These are phyloP conservation scores for Astragalus glycyphyllos DNA, from an alignment of 306 rosid genomes.

Conservation along the genomic window DNA sequence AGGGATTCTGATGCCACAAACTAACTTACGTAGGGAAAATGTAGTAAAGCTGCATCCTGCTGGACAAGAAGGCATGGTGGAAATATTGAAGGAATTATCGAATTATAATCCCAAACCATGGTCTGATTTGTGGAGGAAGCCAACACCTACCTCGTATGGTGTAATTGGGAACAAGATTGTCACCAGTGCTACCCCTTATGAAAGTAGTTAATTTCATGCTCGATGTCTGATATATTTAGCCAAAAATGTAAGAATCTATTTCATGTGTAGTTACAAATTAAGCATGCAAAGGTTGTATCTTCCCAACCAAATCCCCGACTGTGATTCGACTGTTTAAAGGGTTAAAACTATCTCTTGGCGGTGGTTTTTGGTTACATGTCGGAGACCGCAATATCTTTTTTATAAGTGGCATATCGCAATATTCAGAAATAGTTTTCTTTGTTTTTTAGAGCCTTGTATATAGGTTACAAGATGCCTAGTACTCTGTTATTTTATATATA, in stretches of 20 bases:
- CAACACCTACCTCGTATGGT: slow-evolving; percentile 63
- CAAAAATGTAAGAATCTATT: slow-evolving; percentile 66
- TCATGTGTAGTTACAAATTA: too few species aligned
- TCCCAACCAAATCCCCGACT: too few species aligned
- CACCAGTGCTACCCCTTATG: slow-evolving; percentile 55
- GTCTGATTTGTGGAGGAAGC: slow-evolving; percentile 55
- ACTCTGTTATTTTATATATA: too few species aligned
- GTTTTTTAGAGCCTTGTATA: too few species aligned
- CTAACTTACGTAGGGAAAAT: slow-evolving; percentile 46
- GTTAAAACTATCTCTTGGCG: too few species aligned
- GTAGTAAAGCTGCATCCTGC: slow-evolving; percentile 44
- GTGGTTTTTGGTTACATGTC: too few species aligned
- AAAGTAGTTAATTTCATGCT: slow-evolving; percentile 83
- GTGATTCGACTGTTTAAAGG: too few species aligned
- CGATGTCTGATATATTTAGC: slow-evolving; percentile 70
- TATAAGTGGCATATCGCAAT: too few species aligned
- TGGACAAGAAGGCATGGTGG: slow-evolving; percentile 53
- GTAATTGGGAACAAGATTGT: slow-evolving; percentile 59
- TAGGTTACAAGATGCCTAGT: too few species aligned
- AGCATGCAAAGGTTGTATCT: too few species aligned
- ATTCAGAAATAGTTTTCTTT: too few species aligned
- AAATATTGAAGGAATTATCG: slow-evolving; percentile 50
- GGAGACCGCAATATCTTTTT: too few species aligned
- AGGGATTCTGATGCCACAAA: slow-evolving; percentile 49
- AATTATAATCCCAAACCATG: slow-evolving; percentile 55